phyloP scores from a whole-genome alignment of 345 rosid genomes.

The Abelmoschus esculentus region DNA sequence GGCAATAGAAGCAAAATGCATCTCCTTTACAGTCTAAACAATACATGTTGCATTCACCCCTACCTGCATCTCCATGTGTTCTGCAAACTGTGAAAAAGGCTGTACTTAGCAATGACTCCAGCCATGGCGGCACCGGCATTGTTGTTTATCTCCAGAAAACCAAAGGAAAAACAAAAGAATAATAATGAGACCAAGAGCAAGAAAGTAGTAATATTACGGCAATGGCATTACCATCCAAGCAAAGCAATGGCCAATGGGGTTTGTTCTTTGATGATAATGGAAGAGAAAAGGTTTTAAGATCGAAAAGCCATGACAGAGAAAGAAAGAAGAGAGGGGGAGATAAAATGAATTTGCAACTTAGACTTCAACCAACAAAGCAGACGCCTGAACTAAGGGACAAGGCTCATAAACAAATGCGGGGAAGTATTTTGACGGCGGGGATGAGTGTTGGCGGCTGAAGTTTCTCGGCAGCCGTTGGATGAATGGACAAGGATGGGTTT shows the following conservation, averaged over 20 bases:
- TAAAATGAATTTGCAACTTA: conserved; percentile 27
- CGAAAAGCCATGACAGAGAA: not conserved
- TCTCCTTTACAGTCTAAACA: conserved; percentile 61
- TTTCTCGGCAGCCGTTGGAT: conserved; percentile 22
- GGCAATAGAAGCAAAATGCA: conserved; percentile 79
- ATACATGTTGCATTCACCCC: conserved; percentile 85
- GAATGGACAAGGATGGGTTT: conserved; percentile 25
- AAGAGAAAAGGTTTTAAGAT: not conserved
- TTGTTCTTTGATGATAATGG: conserved; percentile 5
- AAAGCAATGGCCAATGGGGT: conserved; percentile 12
- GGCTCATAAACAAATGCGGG: conserved; percentile 20
- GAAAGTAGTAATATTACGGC: not conserved
- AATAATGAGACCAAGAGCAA: not conserved
- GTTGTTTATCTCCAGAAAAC: conserved; percentile 16
- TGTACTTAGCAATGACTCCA: conserved; percentile 55
- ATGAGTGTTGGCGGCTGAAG: conserved; percentile 32
- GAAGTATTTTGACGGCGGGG: conserved; percentile 21
- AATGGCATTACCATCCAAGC: conserved; percentile 16
- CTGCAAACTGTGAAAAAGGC: conserved; percentile 58
- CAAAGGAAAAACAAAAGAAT: not conserved
- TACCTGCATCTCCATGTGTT: conserved; percentile 49
- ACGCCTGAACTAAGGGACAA: conserved; percentile 25
- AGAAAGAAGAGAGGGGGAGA: not conserved
- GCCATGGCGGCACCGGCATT: conserved; percentile 77
- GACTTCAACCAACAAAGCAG: conserved; percentile 34